Base-by-base conservation (phyloP, 768 basidiomycete species). In the Leccinum ochraceum region DNA sequence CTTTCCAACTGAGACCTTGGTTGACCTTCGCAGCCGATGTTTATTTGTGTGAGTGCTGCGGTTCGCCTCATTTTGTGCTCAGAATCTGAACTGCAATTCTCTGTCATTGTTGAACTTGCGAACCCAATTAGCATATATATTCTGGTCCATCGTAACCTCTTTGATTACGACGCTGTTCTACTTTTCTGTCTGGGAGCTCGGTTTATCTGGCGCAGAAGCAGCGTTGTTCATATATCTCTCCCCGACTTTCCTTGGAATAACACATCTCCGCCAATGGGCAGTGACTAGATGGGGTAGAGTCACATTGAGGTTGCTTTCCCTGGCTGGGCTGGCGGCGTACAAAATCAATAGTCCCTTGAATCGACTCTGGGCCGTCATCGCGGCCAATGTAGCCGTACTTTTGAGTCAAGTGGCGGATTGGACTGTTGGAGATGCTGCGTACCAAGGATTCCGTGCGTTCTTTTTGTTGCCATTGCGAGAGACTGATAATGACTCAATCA, bases 161-260 rank as follows among this genome's bases (percentile, higher is more conserved):
- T 83, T 94, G 20, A 83, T 88, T 6, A 87, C 89, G 1, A 86
- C 90, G 4, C 78, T 95, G 4, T 95, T 95, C 77, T 95, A 95
- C 75, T 95, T 93, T 76, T 94, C 91, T 26, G 86, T 96, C 20
- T 95, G 94, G 94, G 83, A 92, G 69, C 86, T 95, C 17, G 92
- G 89, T 28, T 80, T 95, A 32, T 85, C 90, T 11, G 94, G 94
- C 5, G 84, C 88, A 37, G 94, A 96, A 69, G 78, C 92, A 16
- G 83, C 92, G 0, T 75, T 93, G 3, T 77, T 95, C 9, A 81
- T 83, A 8, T 84, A 86, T 8, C 81, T 95, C 28, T 86, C 93
- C 0, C 91, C 92, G 0, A 63, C 81, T 6, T 68, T 92, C 14
- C 80, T 95, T 13, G 77, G 81, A 0, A 71, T 82, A 46, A 66